A percentile compares a stretch with the other conserved stretches of the same genome.
These are phyloP conservation scores for Stachybotrys elegans DNA, from an alignment of 2,329 filamentous ascomycete species.

Conservation along the genomic window DNA sequence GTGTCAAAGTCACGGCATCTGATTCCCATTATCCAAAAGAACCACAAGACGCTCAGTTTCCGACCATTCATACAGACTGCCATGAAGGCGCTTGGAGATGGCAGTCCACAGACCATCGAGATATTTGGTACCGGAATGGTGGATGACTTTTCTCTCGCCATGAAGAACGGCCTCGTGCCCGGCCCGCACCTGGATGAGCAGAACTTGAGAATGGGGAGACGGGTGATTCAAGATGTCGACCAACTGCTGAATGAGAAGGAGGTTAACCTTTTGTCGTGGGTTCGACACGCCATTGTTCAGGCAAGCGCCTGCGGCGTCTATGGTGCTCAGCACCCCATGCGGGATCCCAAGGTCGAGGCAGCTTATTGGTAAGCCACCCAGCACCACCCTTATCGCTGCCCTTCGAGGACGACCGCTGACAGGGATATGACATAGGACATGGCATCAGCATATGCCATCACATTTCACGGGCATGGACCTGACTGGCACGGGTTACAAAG, in stretches of 20 bases:
- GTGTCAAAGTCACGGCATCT: conserved; percentile 18
- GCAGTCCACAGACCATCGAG: conserved; percentile 6
- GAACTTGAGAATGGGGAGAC: conserved; percentile 10
- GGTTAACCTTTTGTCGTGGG: conserved; percentile 7
- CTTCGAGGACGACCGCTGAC: no score
- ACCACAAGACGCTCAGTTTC: conserved; percentile 18
- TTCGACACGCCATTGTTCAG: conserved; percentile 7
- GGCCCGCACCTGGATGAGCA: conserved; percentile 12
- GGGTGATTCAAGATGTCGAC: conserved; percentile 7
- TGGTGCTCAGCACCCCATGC: conserved; percentile 9
- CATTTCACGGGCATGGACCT: conserved; percentile 6
- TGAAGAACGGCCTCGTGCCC: conserved; percentile 8
- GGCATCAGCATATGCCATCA: neutral
- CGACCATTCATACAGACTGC: conserved; percentile 19
- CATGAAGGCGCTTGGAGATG: conserved; percentile 6
- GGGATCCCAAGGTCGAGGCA: conserved; percentile 5
- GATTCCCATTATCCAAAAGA: conserved; percentile 17
- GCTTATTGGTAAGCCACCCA: conserved; percentile 7
- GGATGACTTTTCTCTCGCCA: conserved; percentile 4
- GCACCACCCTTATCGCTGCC: neutral
- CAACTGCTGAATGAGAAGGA: conserved; percentile 3
- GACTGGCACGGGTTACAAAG: conserved; percentile 7
- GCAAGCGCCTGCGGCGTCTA: conserved; percentile 10
- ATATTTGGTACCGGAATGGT: conserved; percentile 6
- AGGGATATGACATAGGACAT: no score